phyloP scores from a whole-genome alignment of 176 grass and related monocot species.

The Eleusine coracana region DNA sequence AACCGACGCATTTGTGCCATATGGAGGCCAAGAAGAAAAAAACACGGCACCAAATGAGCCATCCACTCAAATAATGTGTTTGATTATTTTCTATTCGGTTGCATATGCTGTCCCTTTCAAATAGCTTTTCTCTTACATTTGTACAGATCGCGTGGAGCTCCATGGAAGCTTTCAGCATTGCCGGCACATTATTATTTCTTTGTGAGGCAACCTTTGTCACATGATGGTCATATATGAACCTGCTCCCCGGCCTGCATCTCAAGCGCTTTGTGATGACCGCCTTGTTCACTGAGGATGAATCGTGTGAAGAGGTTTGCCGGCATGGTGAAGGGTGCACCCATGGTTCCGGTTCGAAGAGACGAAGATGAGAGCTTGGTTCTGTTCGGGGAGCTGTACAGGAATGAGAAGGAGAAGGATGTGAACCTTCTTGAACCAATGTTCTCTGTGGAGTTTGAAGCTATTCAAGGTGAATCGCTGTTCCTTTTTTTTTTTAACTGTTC shows the following conservation, averaged over 20 bases:
- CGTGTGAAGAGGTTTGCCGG: conserved; percentile 24
- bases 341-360: conserved; percentile 5
- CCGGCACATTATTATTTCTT: conserved; percentile 40
- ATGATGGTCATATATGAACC: conserved; percentile 14
- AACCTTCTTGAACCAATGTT: conserved; percentile 68
- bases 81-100: background rate
- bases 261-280: conserved; percentile 14
- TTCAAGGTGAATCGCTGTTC: conserved; percentile 43
- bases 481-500: background rate
- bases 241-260: conserved; percentile 1
- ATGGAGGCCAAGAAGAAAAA: conserved; percentile 53
- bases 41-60: background rate
- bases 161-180: conserved; percentile 43
- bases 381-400: conserved; percentile 58
- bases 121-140: conserved; percentile 41
- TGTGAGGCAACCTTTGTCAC: background rate
- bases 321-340: conserved; percentile 9
- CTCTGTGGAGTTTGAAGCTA: conserved; percentile 59
- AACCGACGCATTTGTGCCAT: conserved; percentile 28
- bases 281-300: conserved; percentile 37
- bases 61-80: background rate
- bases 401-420: conserved; percentile 58
- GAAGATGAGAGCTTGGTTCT: conserved; percentile 66
- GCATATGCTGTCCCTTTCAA: conserved; percentile 28
- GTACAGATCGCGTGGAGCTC: conserved; percentile 26